Percentiles rank a stretch among this genome's conserved stretches.
phyloP scores from a whole-genome alignment of 345 rosid genomes.

The Bretschneidera sinensis region DNA sequence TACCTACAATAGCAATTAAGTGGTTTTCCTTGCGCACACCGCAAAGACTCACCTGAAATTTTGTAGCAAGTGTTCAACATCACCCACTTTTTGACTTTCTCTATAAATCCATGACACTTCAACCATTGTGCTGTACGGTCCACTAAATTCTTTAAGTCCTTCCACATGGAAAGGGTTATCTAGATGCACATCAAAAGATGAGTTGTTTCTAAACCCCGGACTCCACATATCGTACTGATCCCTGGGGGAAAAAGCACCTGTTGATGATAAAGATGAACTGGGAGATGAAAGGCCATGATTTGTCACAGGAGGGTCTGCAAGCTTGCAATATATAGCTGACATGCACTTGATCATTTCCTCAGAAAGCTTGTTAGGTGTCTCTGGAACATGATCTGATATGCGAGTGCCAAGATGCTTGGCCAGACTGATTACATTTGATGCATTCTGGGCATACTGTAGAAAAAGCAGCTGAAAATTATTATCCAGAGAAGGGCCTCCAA shows the following conservation, averaged over 20 bases:
- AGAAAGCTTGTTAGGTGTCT: conserved; percentile 85
- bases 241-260: conserved; percentile 64
- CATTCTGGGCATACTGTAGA: conserved; percentile 65
- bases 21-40: not conserved
- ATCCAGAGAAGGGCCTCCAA: conserved; percentile 8
- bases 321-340: conserved; percentile 86
- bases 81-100: conserved; percentile 69
- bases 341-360: conserved; percentile 95
- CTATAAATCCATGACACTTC: conserved; percentile 84
- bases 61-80: conserved; percentile 75
- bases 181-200: conserved; percentile 66
- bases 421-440: conserved; percentile 70
- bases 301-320: conserved; percentile 70
- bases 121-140: conserved; percentile 79
- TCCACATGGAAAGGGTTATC: conserved; percentile 88
- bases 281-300: conserved; percentile 75
- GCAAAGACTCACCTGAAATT: conserved; percentile 63
- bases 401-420: conserved; percentile 94
- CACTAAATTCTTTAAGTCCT: conserved; percentile 89
- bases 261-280: conserved; percentile 66
- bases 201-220: conserved; percentile 68
- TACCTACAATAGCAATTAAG: not conserved
- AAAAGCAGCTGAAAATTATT: conserved; percentile 12
- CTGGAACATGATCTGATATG: conserved; percentile 85
- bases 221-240: conserved; percentile 77